Evolutionary conservation across 305 asterid species (phyloP), one percentile per base, ranked within the genome.

Genomic region (Solanum hybrid): DNA sequence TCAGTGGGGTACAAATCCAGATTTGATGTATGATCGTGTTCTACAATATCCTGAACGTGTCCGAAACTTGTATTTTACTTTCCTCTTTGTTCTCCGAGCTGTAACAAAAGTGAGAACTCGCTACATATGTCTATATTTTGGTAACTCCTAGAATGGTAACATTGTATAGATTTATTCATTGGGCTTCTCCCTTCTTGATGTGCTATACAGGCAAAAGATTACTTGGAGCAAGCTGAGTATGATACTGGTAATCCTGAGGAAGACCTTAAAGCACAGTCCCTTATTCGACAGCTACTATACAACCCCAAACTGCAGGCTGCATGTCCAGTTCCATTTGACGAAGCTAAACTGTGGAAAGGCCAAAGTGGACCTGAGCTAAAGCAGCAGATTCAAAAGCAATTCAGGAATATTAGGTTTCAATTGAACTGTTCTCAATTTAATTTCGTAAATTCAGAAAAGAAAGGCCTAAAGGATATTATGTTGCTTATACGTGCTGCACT

Each of bases 331-430:
- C 99, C 99, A 4, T 97, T 95, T 87, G 98, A 96, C 81, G 99
- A 96, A 92, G 99, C 99, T 87, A 95, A 96, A 94, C 90, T 96
- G 92, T 96, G 99, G 98, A 95, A 96, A 91, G 99, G 99, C 89
- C 98, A 94, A 93, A 93, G 97, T 93, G 97, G 98, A 85, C 98
- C 99, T 26, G 97, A 96, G 93, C 92, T 96, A 88, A 96, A 92
- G 93, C 96, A 88, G 88, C 97, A 96, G 92, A 96, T 96, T 91
- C 99, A 96, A 77, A 96, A 94, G 93, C 93, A 96, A 90, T 96
- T 96, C 94, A 93, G 94, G 91, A 96, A 96, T 93, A 96, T 96
- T 91, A 96, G 99, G 98, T 96, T 86, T 87, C 76, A 10, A 22
- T 82, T 82, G 72, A 82, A 51, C 29, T 84, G 42, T 31, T 46